Conservation (phyloP, 192 early-diverging fungal species). For the Kappamyces sp. region DNA sequence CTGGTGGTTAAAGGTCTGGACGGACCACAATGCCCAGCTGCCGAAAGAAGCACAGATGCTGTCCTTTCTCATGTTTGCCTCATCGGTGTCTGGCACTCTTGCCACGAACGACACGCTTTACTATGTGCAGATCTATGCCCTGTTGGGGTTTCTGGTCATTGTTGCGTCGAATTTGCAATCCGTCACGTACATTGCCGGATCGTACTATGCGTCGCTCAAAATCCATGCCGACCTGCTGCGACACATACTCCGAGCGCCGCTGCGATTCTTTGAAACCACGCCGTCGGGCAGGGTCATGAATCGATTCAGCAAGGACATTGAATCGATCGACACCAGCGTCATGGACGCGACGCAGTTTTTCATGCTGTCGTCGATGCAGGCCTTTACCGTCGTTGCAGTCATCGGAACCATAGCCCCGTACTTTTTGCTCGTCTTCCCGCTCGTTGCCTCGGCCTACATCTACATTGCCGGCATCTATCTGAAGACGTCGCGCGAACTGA, state of each 20-base stretch:
- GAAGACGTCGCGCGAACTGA: slow-evolving; percentile 72
- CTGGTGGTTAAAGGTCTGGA: slow-evolving; percentile 39
- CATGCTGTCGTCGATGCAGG: slow-evolving; percentile 38
- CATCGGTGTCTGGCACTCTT: neutral
- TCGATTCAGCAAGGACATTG: slow-evolving; percentile 30
- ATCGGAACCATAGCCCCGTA: slow-evolving; percentile 53
- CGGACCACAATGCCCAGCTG: slow-evolving; percentile 19
- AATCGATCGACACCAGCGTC: slow-evolving; percentile 46
- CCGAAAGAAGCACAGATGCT: neutral
- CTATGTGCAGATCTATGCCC: slow-evolving; percentile 10
- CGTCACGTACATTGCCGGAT: neutral
- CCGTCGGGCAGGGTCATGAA: slow-evolving; percentile 31
- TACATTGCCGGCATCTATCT: slow-evolving; percentile 65
- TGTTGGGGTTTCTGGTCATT: slow-evolving; percentile 1
- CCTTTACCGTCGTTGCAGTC: slow-evolving; percentile 20
- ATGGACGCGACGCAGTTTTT: slow-evolving; percentile 48
- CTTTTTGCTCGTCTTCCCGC: slow-evolving; percentile 59
- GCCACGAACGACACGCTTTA: neutral
- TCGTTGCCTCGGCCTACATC: slow-evolving; percentile 49
- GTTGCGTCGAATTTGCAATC: slow-evolving; percentile 3
- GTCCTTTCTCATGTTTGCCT: neutral
- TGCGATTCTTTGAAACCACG: slow-evolving; percentile 55
- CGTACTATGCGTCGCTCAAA: slow-evolving; percentile 7
- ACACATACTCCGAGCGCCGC: slow-evolving; percentile 37
- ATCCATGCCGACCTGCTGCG: slow-evolving; percentile 10